Conservation (phyloP, 2,329 filamentous ascomycete species). For the Aspergillus puulaauensis region DNA sequence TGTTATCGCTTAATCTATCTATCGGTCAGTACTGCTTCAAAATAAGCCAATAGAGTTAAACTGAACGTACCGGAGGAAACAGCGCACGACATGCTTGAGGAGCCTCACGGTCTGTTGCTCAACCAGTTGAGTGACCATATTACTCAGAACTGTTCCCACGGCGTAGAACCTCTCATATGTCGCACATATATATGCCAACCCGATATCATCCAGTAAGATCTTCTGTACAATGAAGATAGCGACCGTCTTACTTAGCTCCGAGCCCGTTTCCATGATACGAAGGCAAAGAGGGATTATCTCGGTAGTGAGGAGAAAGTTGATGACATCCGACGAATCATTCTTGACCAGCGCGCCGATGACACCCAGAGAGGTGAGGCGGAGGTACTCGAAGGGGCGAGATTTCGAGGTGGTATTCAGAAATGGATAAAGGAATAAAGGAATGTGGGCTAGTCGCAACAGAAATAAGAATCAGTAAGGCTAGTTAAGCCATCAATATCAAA, state of each 20-base stretch:
- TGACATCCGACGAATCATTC: slow-evolving; percentile 97
- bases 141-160: slow-evolving; percentile 93
- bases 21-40: background rate
- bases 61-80: slow-evolving; percentile 78
- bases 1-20: slow-evolving; percentile 85
- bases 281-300: slow-evolving; percentile 98
- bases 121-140: slow-evolving; percentile 97
- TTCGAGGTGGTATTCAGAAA: slow-evolving; percentile 99
- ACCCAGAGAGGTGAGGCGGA: slow-evolving; percentile 90
- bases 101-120: slow-evolving; percentile 95
- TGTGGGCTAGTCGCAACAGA: slow-evolving; percentile 68
- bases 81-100: slow-evolving; percentile 95
- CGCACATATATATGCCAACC: slow-evolving; percentile 96
- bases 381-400: slow-evolving; percentile 94
- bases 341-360: slow-evolving; percentile 97
- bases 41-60: background rate
- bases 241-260: slow-evolving; percentile 96
- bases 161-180: slow-evolving; percentile 99
- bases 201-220: slow-evolving; percentile 94
- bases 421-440: slow-evolving; percentile 94
- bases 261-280: slow-evolving; percentile 98
- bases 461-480: background rate
- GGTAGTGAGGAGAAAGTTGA: slow-evolving; percentile 97
- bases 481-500: slow-evolving; percentile 1
- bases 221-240: slow-evolving; percentile 99